Evolutionary conservation across 2,329 filamentous ascomycete genomes (phyloP), one percentile per base, ranked within the genome.

Genomic region (Arthrobotrys sinensis): DNA sequence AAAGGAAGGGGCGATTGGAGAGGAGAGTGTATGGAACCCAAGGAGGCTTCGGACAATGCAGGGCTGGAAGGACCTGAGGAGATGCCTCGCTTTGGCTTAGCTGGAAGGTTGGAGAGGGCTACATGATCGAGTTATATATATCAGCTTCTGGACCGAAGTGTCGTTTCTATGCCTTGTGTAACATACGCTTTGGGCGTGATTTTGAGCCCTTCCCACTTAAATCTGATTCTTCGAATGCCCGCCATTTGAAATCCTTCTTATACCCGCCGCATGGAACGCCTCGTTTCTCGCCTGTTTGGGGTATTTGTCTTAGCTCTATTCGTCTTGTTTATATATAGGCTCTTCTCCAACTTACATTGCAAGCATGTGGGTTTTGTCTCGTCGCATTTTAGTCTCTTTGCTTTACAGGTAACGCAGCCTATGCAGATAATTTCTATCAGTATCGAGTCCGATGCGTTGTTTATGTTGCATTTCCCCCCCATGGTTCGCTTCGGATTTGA

Each of bases 201-300:
- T 82, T 82, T 36, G 82, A 82, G 21, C 79, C 60, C 80, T 87
- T 88, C 63, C 84, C 84, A 19, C 84, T 84, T 80, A 90, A 86
- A 68, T 85, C 89, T 55, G 88, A 87, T 80, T 92, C 90, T 82
- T 91, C 90, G 81, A 92, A 92, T 0, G 90, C 88, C 65, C 90
- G 86, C 91, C 91, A 93, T 86, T 92, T 92, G 85, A 92, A 92
- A 83, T 91, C 89, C 83, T 91, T 93, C 83, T 90, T 91, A 84
- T 92, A 93, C 40, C 91, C 91, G 75, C 90, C 91, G 82, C 91
- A 93, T 2, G 85, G 83, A 21, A 92, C 90, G 79, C 88, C 89
- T 66, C 91, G 87, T 81, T 88, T 89, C 53, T 89, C 86, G 82
- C 81, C 81, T 82, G 24, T 53, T 11, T 7, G 52, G 63, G n/a